phyloP scores from a whole-genome alignment of 176 grass and related monocot species.

The Ampelocalamus luodianensis region DNA sequence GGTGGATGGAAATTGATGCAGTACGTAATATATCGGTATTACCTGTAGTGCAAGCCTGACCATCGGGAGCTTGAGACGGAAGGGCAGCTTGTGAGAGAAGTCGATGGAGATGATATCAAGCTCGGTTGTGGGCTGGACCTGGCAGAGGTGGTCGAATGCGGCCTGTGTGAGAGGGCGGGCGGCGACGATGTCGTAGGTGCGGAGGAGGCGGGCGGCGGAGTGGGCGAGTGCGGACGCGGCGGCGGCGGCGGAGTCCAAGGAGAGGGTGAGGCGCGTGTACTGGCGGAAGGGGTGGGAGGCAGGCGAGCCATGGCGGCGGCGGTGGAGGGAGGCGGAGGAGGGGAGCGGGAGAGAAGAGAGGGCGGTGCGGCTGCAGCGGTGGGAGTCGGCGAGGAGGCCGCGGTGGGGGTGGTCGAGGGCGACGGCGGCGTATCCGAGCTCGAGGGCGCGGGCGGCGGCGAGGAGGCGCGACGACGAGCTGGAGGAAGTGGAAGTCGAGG shows the following conservation, averaged over 20 bases:
- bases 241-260: conserved; percentile 53
- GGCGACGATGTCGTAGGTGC: conserved; percentile 71
- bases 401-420: conserved; percentile 68
- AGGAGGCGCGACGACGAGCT: conserved; percentile 22
- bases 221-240: conserved; percentile 40
- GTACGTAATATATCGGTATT: neutral
- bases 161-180: conserved; percentile 62
- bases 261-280: conserved; percentile 76
- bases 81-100: conserved; percentile 52
- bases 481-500: neutral
- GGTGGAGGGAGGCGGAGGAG: conserved; percentile 69
- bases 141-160: conserved; percentile 78
- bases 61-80: conserved; percentile 68
- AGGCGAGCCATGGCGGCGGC: conserved; percentile 41
- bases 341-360: conserved; percentile 59
- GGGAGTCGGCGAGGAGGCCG: conserved; percentile 59
- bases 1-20: neutral
- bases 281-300: conserved; percentile 57
- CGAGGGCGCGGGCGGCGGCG: conserved; percentile 31
- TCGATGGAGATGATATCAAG: conserved; percentile 78
- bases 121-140: conserved; percentile 17
- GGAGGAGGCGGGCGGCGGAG: conserved; percentile 54
- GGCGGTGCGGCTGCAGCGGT: conserved; percentile 51
- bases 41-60: conserved; percentile 79
- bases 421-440: conserved; percentile 41